Base-by-base conservation (phyloP, 2,329 filamentous ascomycete genomes). In the Tolypocladium ophioglossoides region DNA sequence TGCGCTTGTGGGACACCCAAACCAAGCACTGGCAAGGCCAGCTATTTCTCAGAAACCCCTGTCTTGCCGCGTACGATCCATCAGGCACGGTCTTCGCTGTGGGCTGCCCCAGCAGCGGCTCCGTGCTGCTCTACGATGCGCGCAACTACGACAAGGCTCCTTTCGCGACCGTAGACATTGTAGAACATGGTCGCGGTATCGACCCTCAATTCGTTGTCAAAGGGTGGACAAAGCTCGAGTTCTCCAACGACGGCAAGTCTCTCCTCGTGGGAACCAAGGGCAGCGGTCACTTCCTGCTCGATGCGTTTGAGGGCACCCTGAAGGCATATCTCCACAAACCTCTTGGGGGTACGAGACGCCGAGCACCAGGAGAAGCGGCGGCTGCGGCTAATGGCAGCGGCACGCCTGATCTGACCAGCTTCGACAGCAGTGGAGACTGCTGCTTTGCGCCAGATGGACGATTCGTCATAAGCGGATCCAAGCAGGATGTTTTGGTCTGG, bases 71-170 rank as follows among this genome's bases (percentile, higher is more conserved):
- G 5, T 97, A 90, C 72, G 94, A 99, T 64, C 92, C 94, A 0
- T 95, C 91, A 1, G 94, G 91, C 7, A 87, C 86, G 37, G 88
- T 96, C 55, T 95, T 99, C 62, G 94, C 92, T 20, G 83, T 97
- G 50, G 94, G 85, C 4, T 95, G 87, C 1, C 88, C 92, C 5
- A 80, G 81, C 4, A 87, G 89, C 41, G 89, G 90, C 50, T 83
- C 83, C 3, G 77, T 99, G 50, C 77, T 96, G 18, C 83, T 99
- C 50, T 99, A 97, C 73, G 94, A 99, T 68, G 82, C 91, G 61
- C 86, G 91, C 60, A 95, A 96, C 68, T 97, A 89, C 71, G 89
- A 96, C 69, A 95, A 94, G 69, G 83, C 87, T 5, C 94, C 94
- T 0, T 95, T 99, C 64, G 80, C 85, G 12, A 87, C 82, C 10